Evolutionary conservation across 768 basidiomycete species (phyloP).

Genomic region (Candolleomyces aberdarensis): DNA sequence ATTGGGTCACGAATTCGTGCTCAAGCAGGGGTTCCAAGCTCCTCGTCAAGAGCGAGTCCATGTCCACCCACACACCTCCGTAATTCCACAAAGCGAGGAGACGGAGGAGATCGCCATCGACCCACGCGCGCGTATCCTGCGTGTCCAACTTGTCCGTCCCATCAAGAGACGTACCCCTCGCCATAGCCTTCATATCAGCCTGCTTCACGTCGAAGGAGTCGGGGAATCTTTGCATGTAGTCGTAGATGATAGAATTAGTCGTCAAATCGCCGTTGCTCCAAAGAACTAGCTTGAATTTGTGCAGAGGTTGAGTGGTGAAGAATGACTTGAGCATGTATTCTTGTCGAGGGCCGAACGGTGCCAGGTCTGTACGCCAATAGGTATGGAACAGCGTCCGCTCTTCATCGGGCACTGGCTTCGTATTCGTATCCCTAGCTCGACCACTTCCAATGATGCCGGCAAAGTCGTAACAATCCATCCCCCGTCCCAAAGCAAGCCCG

Average conservation of each 20-base stretch:
- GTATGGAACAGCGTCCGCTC: slow-evolving; percentile 76
- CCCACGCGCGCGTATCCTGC: slow-evolving; percentile 83
- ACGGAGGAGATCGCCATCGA: slow-evolving; percentile 92
- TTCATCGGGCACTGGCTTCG: slow-evolving; percentile 27
- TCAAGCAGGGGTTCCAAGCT: slow-evolving; percentile 85
- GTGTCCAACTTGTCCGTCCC: slow-evolving; percentile 55
- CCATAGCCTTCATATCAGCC: slow-evolving; percentile 65
- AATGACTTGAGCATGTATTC: slow-evolving; percentile 92
- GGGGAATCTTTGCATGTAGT: slow-evolving; percentile 62
- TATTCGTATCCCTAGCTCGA: neutral
- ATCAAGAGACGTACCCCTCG: slow-evolving; percentile 74
- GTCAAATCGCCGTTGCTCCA: slow-evolving; percentile 89
- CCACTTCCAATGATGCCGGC: slow-evolving; percentile 65
- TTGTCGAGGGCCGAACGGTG: slow-evolving; percentile 76
- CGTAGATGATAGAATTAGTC: slow-evolving; percentile 50
- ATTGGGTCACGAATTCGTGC: slow-evolving; percentile 96
- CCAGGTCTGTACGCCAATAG: slow-evolving; percentile 92
- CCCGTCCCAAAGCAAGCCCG: slow-evolving; percentile 72
- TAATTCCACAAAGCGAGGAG: slow-evolving; percentile 84
- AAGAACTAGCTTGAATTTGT: slow-evolving; percentile 63
- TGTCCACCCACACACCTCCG: slow-evolving; percentile 96
- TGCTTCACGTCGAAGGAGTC: slow-evolving; percentile 66
- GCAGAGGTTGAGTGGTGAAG: slow-evolving; percentile 84
- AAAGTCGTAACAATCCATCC: slow-evolving; percentile 91
- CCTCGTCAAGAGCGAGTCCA: slow-evolving; percentile 91